Evolutionary conservation across 768 basidiomycete genomes (phyloP).

Genomic region (Suillus variegatus): DNA sequence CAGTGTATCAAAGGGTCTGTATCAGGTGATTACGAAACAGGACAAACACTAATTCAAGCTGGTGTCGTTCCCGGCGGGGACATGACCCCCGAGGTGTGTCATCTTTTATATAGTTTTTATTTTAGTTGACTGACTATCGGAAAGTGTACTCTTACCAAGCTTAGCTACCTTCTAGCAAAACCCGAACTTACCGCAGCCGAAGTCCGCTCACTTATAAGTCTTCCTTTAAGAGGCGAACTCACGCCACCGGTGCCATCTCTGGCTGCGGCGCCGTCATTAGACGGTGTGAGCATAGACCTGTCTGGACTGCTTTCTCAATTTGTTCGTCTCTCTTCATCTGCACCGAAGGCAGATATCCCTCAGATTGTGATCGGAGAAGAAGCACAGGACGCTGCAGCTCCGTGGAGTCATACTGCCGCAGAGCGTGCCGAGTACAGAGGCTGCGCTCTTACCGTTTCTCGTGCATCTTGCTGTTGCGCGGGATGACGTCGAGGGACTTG

Average conservation of each 20-base stretch:
- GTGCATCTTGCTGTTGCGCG: slow-evolving; percentile 77
- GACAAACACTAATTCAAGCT: slow-evolving; percentile 62
- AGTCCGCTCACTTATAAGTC: slow-evolving; percentile 73
- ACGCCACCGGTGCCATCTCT: slow-evolving; percentile 52
- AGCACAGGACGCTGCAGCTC: slow-evolving; percentile 48
- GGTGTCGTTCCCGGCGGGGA: slow-evolving; percentile 86
- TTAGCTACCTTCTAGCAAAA: slow-evolving; percentile 89
- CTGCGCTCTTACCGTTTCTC: slow-evolving; percentile 72
- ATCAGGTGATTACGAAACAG: slow-evolving; percentile 81
- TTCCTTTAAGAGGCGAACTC: slow-evolving; percentile 87
- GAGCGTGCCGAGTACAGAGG: slow-evolving; percentile 72
- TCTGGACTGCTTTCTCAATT: slow-evolving; percentile 69
- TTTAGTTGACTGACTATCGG: slow-evolving; percentile 6
- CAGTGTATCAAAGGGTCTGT: slow-evolving; percentile 90
- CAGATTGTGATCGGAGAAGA: slow-evolving; percentile 41
- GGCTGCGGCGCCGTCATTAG: slow-evolving; percentile 41
- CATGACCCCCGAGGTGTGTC: slow-evolving; percentile 92
- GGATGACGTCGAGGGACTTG: slow-evolving; percentile 64
- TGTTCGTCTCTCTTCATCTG: slow-evolving; percentile 56
- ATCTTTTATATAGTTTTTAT: not conserved
- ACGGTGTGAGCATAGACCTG: slow-evolving; percentile 58
- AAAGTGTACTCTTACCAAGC: slow-evolving; percentile 88
- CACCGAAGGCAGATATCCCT: slow-evolving; percentile 33
- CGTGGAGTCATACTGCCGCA: slow-evolving; percentile 79
- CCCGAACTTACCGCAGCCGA: slow-evolving; percentile 66